These are phyloP conservation scores for Cytospora paraplurivora DNA, from an alignment of 2,329 filamentous ascomycete species.

Conservation along the genomic window DNA sequence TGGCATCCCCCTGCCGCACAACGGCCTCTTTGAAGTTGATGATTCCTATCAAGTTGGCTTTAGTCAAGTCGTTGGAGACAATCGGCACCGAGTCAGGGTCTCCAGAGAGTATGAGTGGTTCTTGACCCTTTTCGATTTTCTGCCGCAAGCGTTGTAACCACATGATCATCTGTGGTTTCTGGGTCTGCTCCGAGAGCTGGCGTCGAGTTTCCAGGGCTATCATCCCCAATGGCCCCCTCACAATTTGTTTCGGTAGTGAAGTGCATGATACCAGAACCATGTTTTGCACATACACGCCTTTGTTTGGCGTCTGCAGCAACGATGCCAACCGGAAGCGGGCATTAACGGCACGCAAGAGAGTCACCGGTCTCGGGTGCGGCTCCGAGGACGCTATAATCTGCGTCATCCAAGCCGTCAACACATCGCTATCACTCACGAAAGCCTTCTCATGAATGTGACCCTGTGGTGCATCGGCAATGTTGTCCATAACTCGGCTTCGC, in stretches of 20 bases:
- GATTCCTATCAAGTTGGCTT: conserved; percentile 39
- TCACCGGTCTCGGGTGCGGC: conserved; percentile 32
- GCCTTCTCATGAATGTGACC: conserved; percentile 29
- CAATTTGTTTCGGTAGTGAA: conserved; percentile 32
- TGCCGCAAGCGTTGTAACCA: conserved; percentile 33
- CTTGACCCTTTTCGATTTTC: conserved; percentile 29
- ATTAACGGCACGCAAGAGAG: conserved; percentile 35
- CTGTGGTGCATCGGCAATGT: conserved; percentile 30
- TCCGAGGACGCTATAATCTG: conserved; percentile 31
- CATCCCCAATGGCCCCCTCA: conserved; percentile 33
- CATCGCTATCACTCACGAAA: conserved; percentile 49
- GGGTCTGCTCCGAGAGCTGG: conserved; percentile 40
- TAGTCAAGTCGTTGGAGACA: conserved; percentile 44
- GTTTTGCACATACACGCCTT: conserved; percentile 36
- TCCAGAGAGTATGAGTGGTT: conserved; percentile 36
- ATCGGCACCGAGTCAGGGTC: conserved; percentile 39
- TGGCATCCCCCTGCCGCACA: conserved; percentile 24
- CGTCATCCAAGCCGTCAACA: conserved; percentile 44
- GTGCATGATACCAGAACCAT: conserved; percentile 32
- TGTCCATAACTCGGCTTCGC: conserved; percentile 36
- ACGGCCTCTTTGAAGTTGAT: conserved; percentile 42
- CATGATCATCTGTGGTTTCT: conserved; percentile 38
- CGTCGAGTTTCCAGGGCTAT: conserved; percentile 39
- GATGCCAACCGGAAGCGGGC: conserved; percentile 34
- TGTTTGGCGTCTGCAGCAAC: conserved; percentile 18